phyloP scores from a whole-genome alignment of 1,284 basidiomycete species.

The Trichosporon sp. region DNA sequence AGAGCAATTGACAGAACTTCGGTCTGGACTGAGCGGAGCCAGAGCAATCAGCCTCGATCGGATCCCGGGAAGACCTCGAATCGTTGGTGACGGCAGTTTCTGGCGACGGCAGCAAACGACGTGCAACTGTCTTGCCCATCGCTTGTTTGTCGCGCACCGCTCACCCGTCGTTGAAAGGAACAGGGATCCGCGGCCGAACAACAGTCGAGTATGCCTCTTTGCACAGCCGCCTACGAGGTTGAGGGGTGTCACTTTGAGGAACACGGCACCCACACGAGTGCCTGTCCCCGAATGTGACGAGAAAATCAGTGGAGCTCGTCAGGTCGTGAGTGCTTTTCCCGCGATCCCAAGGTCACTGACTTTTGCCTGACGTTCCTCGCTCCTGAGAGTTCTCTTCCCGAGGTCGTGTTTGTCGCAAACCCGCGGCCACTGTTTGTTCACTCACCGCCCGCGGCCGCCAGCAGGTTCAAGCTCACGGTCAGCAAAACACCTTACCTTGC shows the following conservation, averaged over 20 bases:
- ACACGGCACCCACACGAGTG: neutral
- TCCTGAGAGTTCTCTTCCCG: too few relatives aligned
- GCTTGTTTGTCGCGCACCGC: neutral
- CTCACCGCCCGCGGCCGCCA: too few relatives aligned
- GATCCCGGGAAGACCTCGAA: neutral
- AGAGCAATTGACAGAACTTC: conserved; percentile 1
- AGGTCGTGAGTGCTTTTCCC: neutral
- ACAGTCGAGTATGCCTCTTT: neutral
- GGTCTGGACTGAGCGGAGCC: neutral
- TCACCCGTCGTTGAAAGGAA: neutral
- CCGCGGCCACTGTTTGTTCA: too few relatives aligned
- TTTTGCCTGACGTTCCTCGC: neutral
- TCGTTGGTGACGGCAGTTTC: neutral
- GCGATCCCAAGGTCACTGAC: neutral
- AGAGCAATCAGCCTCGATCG: neutral
- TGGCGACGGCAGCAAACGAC: neutral
- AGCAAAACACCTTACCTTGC: too few relatives aligned
- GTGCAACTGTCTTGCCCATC: neutral
- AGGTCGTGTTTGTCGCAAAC: too few relatives aligned
- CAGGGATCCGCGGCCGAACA: neutral
- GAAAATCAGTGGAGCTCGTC: neutral
- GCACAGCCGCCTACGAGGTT: neutral
- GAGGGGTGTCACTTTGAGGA: neutral
- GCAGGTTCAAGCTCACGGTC: too few relatives aligned
- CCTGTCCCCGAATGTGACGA: neutral